Evolutionary conservation across 352 stramenopile genomes (phyloP).

Genomic region (Pythium insidiosum): DNA sequence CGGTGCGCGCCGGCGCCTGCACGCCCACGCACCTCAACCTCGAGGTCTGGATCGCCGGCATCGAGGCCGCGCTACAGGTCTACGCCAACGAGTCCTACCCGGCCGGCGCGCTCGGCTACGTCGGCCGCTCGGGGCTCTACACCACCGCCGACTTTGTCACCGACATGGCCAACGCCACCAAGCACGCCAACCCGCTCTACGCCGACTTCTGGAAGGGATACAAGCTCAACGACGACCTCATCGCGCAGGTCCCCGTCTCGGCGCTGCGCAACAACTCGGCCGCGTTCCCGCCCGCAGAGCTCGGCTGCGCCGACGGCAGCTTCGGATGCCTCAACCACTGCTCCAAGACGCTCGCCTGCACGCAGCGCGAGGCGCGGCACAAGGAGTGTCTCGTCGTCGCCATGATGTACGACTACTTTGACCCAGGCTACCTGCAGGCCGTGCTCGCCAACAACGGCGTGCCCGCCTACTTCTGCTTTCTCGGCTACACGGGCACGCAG

Average conservation of each 20-base stretch:
- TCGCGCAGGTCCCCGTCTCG: conserved; percentile 17
- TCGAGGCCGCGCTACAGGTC: conserved; percentile 18
- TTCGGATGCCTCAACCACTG: conserved; percentile 44
- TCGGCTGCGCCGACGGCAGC: conserved; percentile 19
- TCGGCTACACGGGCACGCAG: conserved; percentile 28
- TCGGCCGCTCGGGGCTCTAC: conserved; percentile 35
- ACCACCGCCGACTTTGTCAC: conserved; percentile 30
- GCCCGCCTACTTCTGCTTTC: conserved; percentile 59
- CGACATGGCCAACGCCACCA: conserved; percentile 3
- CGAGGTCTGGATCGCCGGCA: conserved; percentile 38
- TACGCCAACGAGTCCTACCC: conserved; percentile 47
- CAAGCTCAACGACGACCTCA: conserved; percentile 22
- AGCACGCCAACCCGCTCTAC: conserved; percentile 12
- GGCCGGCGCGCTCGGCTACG: conserved; percentile 27
- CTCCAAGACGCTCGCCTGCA: conserved; percentile 32
- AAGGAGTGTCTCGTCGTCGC: conserved; percentile 34
- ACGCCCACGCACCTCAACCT: conserved; percentile 49
- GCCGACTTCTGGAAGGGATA: conserved; percentile 51
- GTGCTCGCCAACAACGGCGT: conserved; percentile 36
- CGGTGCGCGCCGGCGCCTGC: conserved; percentile 19
- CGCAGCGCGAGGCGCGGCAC: conserved; percentile 15
- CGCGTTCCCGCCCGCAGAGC: conserved; percentile 21
- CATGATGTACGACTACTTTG: conserved; percentile 36
- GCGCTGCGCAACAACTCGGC: conserved; percentile 18
- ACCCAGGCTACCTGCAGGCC: conserved; percentile 35